Evolutionary conservation across 2,329 filamentous ascomycete species (phyloP).

Genomic region (Periconia macrospinosa): DNA sequence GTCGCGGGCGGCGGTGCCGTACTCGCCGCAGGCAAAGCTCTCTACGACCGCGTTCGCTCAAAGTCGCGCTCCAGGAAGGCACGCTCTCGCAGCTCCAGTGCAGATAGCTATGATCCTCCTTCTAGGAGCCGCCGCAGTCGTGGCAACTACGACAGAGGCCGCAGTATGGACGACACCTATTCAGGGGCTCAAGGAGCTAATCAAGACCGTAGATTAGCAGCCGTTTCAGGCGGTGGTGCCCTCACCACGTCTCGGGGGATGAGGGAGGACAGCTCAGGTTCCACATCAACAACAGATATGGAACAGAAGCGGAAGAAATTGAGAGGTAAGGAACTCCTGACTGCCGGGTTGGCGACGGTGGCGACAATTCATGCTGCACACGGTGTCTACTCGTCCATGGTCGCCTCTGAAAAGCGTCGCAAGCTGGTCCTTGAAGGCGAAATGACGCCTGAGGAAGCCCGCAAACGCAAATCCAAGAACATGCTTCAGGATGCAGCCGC

Average conservation of each 20-base stretch:
- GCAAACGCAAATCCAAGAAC: conserved; percentile 64
- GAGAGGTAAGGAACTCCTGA: conserved; percentile 67
- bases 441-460: conserved; percentile 64
- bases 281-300: conserved; percentile 64
- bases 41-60: conserved; percentile 59
- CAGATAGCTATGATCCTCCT: conserved; percentile 55
- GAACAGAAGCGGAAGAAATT: conserved; percentile 65
- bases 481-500: conserved; percentile 67
- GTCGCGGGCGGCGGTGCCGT: conserved; percentile 53
- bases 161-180: conserved; percentile 48
- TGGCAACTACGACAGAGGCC: conserved; percentile 38
- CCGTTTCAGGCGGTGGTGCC: conserved; percentile 39
- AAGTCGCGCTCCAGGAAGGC: conserved; percentile 54
- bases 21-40: conserved; percentile 54
- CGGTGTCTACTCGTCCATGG: conserved; percentile 64
- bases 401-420: conserved; percentile 63
- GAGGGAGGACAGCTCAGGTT: conserved; percentile 31
- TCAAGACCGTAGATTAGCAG: conserved; percentile 42
- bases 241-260: conserved; percentile 18
- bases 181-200: conserved; percentile 42
- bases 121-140: conserved; percentile 47
- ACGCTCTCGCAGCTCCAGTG: conserved; percentile 49
- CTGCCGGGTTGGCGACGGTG: conserved; percentile 66
- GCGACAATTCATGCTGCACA: conserved; percentile 72
- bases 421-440: conserved; percentile 64